Evolutionary conservation across 1,284 basidiomycete species (phyloP).

Genomic region (Papiliotrema fonsecae): DNA sequence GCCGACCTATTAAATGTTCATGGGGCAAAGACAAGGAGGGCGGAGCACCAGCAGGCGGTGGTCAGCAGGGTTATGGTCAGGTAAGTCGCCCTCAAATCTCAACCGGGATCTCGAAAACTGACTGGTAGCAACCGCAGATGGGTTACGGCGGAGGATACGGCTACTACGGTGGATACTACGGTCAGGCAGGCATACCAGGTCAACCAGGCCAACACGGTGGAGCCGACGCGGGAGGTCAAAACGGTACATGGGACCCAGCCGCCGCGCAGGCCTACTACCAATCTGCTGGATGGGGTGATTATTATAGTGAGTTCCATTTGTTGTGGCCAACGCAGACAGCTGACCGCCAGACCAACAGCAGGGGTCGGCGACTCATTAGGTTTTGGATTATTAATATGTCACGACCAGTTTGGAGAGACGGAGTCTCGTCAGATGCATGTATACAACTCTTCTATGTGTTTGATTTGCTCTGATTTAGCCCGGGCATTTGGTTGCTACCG

Average conservation of each 20-base stretch:
- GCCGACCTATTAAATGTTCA: conserved; percentile 90
- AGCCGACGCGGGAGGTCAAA: conserved; percentile 4
- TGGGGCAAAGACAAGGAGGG: conserved; percentile 86
- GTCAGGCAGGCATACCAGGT: conserved; percentile 34
- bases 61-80: conserved; percentile 14
- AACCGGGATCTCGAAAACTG: background rate
- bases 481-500: no score
- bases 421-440: background rate
- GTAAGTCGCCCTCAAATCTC: conserved; percentile 8
- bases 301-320: conserved; percentile 30
- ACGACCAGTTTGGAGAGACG: background rate
- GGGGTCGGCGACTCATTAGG: conserved; percentile 5
- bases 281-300: conserved; percentile 38
- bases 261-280: conserved; percentile 38
- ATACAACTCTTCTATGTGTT: background rate
- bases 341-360: conserved; percentile 1
- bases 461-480: no score
- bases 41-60: conserved; percentile 10
- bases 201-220: conserved; percentile 31
- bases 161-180: conserved; percentile 44
- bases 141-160: conserved; percentile 24
- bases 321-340: background rate
- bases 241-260: conserved; percentile 33
- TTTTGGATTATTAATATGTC: no score
- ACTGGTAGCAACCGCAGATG: conserved; percentile 18